phyloP scores from a whole-genome alignment of 139 green algal genomes.

The Closterium sp. region DNA sequence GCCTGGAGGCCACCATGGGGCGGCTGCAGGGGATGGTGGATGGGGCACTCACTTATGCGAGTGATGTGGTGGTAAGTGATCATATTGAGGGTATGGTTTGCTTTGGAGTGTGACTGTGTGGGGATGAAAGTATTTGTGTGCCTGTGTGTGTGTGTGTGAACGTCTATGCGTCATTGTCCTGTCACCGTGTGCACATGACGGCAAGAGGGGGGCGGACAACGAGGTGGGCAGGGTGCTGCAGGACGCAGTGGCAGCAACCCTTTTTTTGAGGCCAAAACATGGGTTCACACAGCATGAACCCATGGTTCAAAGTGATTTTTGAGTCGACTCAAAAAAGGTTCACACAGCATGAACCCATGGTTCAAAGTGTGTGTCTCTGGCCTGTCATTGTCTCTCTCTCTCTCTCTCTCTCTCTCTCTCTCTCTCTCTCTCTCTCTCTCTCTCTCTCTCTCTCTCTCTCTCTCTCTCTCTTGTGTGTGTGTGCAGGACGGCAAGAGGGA shows the following conservation, averaged over 20 bases:
- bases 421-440: no score
- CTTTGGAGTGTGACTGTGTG: no score
- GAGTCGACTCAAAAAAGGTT: not conserved
- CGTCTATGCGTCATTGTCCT: no score
- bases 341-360: not conserved
- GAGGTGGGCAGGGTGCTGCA: slow-evolving; percentile 79
- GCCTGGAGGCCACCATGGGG: no score
- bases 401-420: no score
- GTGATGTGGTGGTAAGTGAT: slow-evolving; percentile 69
- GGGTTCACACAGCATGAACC: slow-evolving; percentile 82
- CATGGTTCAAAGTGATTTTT: slow-evolving; percentile 52
- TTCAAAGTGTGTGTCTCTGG: slow-evolving; percentile 67
- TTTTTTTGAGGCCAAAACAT: slow-evolving; percentile 65
- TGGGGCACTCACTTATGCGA: slow-evolving; percentile 72
- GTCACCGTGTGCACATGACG: no score
- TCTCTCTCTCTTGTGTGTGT: not conserved
- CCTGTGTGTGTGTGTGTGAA: no score
- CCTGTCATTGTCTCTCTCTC: slow-evolving; percentile 73
- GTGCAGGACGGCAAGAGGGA: slow-evolving; percentile 62
- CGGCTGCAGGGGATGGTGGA: slow-evolving; percentile 69
- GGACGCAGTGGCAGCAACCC: slow-evolving; percentile 79
- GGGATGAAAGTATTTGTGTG: no score
- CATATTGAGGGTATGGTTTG: no score
- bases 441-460: not conserved
- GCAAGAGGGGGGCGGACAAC: slow-evolving; percentile 63